Percentiles rank a stretch among this genome's conserved stretches.
Evolutionary conservation across 2,329 filamentous ascomycete species (phyloP).

Genomic region (Alternaria rosae): DNA sequence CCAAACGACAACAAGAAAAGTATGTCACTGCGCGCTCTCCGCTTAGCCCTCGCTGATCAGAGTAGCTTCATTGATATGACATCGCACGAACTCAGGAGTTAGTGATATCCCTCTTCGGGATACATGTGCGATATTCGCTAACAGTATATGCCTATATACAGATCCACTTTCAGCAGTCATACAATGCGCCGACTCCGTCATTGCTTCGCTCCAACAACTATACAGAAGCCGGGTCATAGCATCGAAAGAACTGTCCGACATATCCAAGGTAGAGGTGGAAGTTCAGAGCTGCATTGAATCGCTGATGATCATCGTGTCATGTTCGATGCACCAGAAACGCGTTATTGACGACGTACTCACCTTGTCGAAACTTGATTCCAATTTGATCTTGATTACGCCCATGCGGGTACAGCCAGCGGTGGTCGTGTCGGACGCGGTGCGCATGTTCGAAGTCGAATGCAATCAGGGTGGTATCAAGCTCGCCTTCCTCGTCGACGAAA

Average conservation of each 20-base stretch:
- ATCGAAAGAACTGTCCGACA: constrained; percentile 6
- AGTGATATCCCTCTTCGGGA: not conserved
- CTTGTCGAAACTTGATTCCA: constrained; percentile 40
- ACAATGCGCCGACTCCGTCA: constrained; percentile 54
- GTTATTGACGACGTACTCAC: constrained; percentile 53
- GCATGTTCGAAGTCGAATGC: constrained; percentile 41
- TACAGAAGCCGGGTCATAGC: constrained; percentile 2
- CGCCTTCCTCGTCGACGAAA: constrained; percentile 48
- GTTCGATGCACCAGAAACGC: constrained; percentile 51
- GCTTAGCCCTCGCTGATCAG: constrained; percentile 9
- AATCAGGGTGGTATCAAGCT: constrained; percentile 48
- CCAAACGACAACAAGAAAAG: constrained; percentile 50
- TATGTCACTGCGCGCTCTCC: not conserved
- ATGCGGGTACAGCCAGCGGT: constrained; percentile 28
- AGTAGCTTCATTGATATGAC: constrained; percentile 42
- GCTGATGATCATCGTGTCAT: constrained; percentile 43
- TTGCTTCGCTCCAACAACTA: constrained; percentile 38
- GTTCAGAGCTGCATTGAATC: constrained; percentile 40
- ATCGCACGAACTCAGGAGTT: constrained; percentile 47
- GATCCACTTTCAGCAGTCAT: constrained; percentile 48
- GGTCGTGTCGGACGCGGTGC: constrained; percentile 35
- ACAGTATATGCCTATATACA: not conserved
- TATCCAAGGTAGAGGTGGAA: constrained; percentile 20
- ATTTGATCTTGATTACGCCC: constrained; percentile 37
- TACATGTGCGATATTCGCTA: not conserved